Conservation (phyloP, 495 filamentous ascomycete species). For the Neurospora discreta region DNA sequence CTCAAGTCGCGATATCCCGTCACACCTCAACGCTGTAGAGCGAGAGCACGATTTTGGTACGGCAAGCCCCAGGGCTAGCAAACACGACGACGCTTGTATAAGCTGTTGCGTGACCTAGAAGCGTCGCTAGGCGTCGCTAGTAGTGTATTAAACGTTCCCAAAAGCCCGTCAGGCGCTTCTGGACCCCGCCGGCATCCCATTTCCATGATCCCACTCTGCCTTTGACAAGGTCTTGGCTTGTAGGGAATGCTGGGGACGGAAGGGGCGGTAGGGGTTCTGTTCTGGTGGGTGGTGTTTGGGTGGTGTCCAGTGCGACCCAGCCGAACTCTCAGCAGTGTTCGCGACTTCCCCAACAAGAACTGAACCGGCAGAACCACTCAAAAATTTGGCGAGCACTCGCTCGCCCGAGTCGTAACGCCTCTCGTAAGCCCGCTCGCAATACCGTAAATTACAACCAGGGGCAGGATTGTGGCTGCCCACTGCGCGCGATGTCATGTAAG, state of each 20-base stretch:
- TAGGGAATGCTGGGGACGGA: neutral
- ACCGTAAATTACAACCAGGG: neutral
- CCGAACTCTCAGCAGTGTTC: slow-evolving; percentile 3
- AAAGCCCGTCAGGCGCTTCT: slow-evolving; percentile 8
- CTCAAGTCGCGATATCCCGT: neutral
- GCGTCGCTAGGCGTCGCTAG: slow-evolving; percentile 9
- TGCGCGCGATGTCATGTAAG: neutral
- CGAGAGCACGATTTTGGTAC: neutral
- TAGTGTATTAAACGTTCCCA: neutral
- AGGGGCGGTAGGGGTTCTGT: neutral
- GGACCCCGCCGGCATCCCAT: neutral
- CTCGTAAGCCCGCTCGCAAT: neutral
- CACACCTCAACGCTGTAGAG: neutral
- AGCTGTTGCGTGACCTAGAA: slow-evolving; percentile 6
- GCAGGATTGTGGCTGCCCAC: neutral
- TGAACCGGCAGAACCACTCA: slow-evolving; percentile 9
- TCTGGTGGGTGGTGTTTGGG: slow-evolving; percentile 16
- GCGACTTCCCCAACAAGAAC: slow-evolving; percentile 28
- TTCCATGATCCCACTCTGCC: neutral
- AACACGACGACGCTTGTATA: slow-evolving; percentile 3
- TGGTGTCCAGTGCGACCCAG: neutral
- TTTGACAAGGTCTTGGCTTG: neutral
- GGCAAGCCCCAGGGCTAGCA: neutral
- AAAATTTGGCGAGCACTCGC: slow-evolving; percentile 18
- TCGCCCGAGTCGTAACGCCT: neutral